phyloP scores from a whole-genome alignment of 2,329 filamentous ascomycete genomes.

The Fusarium pilosicola region DNA sequence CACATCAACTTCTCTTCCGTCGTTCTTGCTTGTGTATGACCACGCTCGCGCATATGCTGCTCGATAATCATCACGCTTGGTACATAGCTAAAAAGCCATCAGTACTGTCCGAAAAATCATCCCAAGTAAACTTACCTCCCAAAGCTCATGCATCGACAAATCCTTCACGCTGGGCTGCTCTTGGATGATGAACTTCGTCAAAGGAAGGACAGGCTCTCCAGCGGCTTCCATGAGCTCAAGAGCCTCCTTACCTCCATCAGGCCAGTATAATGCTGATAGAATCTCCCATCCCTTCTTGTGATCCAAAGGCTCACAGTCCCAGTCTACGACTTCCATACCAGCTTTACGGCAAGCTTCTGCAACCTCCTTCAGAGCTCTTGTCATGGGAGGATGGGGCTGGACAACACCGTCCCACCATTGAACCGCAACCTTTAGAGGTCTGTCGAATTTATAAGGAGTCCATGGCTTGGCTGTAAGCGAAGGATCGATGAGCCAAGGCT shows the following conservation, averaged over 20 bases:
- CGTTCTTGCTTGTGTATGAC: conserved; percentile 47
- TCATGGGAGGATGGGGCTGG: conserved; percentile 67
- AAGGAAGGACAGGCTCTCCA: conserved; percentile 67
- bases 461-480: conserved; percentile 47
- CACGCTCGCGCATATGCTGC: conserved; percentile 51
- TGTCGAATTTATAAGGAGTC: conserved; percentile 48
- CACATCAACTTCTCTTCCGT: conserved; percentile 61
- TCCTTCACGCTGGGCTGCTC: conserved; percentile 58
- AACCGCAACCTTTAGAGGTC: conserved; percentile 68
- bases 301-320: conserved; percentile 60
- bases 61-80: conserved; percentile 53
- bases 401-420: conserved; percentile 69
- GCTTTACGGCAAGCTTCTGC: conserved; percentile 59
- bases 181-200: conserved; percentile 68
- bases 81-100: conserved; percentile 41
- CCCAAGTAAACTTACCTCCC: conserved; percentile 44
- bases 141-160: conserved; percentile 54
- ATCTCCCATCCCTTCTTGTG: conserved; percentile 63
- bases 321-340: conserved; percentile 65
- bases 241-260: conserved; percentile 68
- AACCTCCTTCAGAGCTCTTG: conserved; percentile 64
- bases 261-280: conserved; percentile 60
- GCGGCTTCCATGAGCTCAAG: conserved; percentile 59
- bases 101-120: rapidly evolving
- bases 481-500: conserved; percentile 50